phyloP scores from a whole-genome alignment of 257 asterid genomes.

The Cruciata laevipes region DNA sequence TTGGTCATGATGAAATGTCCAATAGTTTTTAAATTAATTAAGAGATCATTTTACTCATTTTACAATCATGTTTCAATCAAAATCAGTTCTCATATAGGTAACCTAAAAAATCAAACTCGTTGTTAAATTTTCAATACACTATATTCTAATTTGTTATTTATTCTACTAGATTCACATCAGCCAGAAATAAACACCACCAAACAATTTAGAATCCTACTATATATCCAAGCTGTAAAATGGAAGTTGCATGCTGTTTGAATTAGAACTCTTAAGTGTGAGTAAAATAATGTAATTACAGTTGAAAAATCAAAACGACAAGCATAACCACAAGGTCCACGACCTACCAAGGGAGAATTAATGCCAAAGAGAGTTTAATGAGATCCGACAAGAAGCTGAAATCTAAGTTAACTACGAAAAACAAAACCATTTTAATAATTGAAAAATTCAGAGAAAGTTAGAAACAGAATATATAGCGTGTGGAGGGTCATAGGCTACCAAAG shows the following conservation, averaged over 20 bases:
- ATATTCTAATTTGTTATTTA: too few relatives aligned
- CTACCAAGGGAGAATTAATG: constrained; percentile 34
- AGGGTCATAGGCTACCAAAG: constrained; percentile 8
- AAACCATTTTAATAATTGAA: not conserved
- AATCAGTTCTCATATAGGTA: not conserved
- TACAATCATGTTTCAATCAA: not conserved
- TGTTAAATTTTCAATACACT: too few relatives aligned
- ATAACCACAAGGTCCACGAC: constrained; percentile 18
- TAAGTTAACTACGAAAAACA: constrained; percentile 7
- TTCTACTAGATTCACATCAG: too few relatives aligned
- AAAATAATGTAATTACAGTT: not conserved
- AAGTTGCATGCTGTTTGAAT: not conserved
- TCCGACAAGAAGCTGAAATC: constrained; percentile 50
- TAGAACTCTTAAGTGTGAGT: not conserved
- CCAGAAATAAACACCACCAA: too few relatives aligned
- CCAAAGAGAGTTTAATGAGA: constrained; percentile 25
- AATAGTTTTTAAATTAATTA: not conserved
- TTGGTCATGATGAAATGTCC: not conserved
- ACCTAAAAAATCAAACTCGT: too few relatives aligned
- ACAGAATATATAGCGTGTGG: not conserved
- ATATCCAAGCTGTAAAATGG: not conserved
- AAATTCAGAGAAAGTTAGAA: not conserved
- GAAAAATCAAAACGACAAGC: constrained; percentile 19
- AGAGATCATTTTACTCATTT: not conserved
- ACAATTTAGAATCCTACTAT: too few relatives aligned